Evolutionary conservation across 2,329 filamentous ascomycete species (phyloP).

Genomic region (Ilyonectria destructans): DNA sequence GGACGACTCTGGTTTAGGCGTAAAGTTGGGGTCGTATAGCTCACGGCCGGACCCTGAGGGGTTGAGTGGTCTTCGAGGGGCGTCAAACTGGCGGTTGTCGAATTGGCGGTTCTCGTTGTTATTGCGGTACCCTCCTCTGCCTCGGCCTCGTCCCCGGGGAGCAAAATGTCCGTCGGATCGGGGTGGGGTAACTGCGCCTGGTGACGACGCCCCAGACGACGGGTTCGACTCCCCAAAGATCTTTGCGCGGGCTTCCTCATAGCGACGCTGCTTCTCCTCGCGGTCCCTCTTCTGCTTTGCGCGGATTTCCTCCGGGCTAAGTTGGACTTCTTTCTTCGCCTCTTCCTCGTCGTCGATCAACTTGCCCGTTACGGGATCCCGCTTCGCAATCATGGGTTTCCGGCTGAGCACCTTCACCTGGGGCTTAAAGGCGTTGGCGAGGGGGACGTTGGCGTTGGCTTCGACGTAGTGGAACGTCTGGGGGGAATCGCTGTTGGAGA

Average conservation of each 20-base stretch:
- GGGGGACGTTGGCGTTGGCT: slow-evolving; percentile 73
- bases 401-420: slow-evolving; percentile 89
- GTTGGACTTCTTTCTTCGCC: slow-evolving; percentile 74
- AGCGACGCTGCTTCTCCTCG: slow-evolving; percentile 92
- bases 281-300: slow-evolving; percentile 84
- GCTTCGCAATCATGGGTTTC: slow-evolving; percentile 78
- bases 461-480: slow-evolving; percentile 84
- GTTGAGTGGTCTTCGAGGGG: slow-evolving; percentile 45
- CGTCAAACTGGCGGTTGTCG: slow-evolving; percentile 51
- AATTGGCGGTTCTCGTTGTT: slow-evolving; percentile 53
- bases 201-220: slow-evolving; percentile 73
- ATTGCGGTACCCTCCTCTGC: slow-evolving; percentile 56
- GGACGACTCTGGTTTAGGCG: slow-evolving; percentile 73
- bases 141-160: slow-evolving; percentile 65
- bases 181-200: slow-evolving; percentile 74
- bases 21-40: slow-evolving; percentile 84
- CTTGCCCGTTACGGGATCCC: slow-evolving; percentile 68
- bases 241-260: slow-evolving; percentile 90
- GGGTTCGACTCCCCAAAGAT: slow-evolving; percentile 80
- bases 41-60: slow-evolving; percentile 65
- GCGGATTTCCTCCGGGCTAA: slow-evolving; percentile 83
- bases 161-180: slow-evolving; percentile 53
- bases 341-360: slow-evolving; percentile 70
- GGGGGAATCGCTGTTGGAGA: slow-evolving; percentile 76
- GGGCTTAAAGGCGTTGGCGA: slow-evolving; percentile 81